Percentiles rank a stretch among this genome's conserved stretches.
phyloP scores from a whole-genome alignment of 345 rosid genomes.

The Eucalyptus dawsonii region DNA sequence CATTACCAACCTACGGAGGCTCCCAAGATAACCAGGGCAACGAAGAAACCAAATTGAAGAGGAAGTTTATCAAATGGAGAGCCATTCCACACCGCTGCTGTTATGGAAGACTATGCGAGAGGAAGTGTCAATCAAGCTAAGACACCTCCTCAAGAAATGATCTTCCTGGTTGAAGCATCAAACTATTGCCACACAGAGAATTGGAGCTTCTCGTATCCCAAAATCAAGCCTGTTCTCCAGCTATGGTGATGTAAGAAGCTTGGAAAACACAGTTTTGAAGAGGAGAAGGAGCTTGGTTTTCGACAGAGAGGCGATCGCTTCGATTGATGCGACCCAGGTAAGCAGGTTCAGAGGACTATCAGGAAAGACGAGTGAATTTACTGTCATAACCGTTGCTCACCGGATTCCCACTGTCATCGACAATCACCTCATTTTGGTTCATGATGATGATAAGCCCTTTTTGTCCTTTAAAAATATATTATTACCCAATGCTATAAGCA shows the following conservation, averaged over 20 bases:
- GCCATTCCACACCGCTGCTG: conserved; percentile 77
- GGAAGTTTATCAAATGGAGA: conserved; percentile 70
- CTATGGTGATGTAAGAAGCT: conserved; percentile 67
- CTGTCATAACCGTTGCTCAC: conserved; percentile 76
- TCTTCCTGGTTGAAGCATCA: conserved; percentile 64
- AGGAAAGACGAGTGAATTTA: conserved; percentile 49
- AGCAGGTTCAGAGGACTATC: conserved; percentile 51
- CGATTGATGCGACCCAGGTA: not conserved
- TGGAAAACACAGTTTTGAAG: conserved; percentile 16
- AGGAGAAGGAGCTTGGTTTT: not conserved
- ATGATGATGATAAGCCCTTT: conserved; percentile 37
- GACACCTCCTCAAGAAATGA: conserved; percentile 38
- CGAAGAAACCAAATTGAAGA: conserved; percentile 66
- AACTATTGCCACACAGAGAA: conserved; percentile 59
- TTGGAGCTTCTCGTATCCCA: conserved; percentile 61
- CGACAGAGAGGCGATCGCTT: not conserved
- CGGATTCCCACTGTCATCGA: conserved; percentile 71
- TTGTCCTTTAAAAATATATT: too few species aligned
- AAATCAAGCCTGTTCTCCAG: conserved; percentile 84
- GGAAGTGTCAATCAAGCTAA: conserved; percentile 35
- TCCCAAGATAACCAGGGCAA: conserved; percentile 58
- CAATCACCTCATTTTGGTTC: conserved; percentile 77
- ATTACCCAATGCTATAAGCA: conserved; percentile 2
- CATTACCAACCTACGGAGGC: conserved; percentile 45
- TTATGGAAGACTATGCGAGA: conserved; percentile 61